Conservation (phyloP, 371 early-diverging fungal species). For the Apophysomyces trapeziformis region DNA sequence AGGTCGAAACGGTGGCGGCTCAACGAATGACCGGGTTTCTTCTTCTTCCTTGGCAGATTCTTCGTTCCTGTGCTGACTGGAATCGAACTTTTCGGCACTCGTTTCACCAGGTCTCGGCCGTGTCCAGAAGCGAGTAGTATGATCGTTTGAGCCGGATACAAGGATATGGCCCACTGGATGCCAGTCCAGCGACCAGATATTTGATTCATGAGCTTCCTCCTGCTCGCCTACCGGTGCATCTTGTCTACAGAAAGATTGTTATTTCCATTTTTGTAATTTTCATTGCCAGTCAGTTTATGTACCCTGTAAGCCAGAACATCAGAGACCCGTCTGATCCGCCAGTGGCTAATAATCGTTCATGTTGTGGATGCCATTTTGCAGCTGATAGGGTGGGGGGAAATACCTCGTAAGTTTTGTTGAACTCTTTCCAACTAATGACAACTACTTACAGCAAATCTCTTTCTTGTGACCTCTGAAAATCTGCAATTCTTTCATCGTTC, state of each 20-base stretch:
- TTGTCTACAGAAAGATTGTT: slow-evolving; percentile 37
- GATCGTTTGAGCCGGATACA: slow-evolving; percentile 97
- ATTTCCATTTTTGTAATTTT: neutral
- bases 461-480: slow-evolving; percentile 93
- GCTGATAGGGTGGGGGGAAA: slow-evolving; percentile 42
- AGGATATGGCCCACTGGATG: slow-evolving; percentile 99
- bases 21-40: slow-evolving; percentile 32
- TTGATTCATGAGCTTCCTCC: slow-evolving; percentile 93
- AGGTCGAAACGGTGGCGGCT: slow-evolving; percentile 55
- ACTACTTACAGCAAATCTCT: slow-evolving; percentile 87
- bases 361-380: slow-evolving; percentile 96
- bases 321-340: slow-evolving; percentile 97
- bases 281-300: slow-evolving; percentile 10
- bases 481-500: slow-evolving; percentile 95
- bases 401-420: neutral
- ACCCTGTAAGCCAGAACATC: slow-evolving; percentile 92
- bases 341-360: slow-evolving; percentile 91
- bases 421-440: neutral
- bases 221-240: slow-evolving; percentile 73
- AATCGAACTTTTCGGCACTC: slow-evolving; percentile 61
- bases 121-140: slow-evolving; percentile 99
- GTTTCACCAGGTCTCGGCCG: slow-evolving; percentile 93
- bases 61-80: slow-evolving; percentile 59
- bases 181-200: slow-evolving; percentile 99
- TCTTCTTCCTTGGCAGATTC: slow-evolving; percentile 54